phyloP scores from a whole-genome alignment of 2,329 filamentous ascomycete species.

The Aureobasidium sp. region DNA sequence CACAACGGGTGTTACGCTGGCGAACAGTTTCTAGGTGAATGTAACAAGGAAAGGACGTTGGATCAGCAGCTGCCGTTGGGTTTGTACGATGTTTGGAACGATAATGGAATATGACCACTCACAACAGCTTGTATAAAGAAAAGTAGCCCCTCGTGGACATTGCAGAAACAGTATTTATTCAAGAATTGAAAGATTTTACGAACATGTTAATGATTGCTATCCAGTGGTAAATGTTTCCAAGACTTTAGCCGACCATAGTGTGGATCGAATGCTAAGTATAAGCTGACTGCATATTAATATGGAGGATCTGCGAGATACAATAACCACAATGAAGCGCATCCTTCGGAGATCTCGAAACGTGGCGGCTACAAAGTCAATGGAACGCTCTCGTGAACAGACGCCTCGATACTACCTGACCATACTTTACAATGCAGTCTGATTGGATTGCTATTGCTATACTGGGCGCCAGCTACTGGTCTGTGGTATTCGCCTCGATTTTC shows the following conservation, averaged over 20 bases:
- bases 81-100: conserved; percentile 1
- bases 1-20: conserved; percentile 55
- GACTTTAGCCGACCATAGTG: neutral
- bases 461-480: neutral
- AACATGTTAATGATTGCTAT: neutral
- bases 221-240: neutral
- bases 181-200: neutral
- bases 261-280: neutral
- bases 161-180: neutral
- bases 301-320: neutral
- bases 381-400: neutral
- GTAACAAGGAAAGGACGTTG: neutral
- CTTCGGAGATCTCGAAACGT: neutral
- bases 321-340: neutral
- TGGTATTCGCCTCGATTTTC: neutral
- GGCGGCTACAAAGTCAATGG: neutral
- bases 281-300: neutral
- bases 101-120: neutral
- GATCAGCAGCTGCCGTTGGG: neutral
- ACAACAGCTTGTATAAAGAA: neutral
- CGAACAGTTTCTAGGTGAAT: conserved; percentile 15
- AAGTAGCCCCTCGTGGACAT: neutral
- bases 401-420: neutral
- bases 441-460: neutral
- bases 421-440: neutral